Conservation (phyloP, 345 rosid genomes). For the Corchorus capsularis region DNA sequence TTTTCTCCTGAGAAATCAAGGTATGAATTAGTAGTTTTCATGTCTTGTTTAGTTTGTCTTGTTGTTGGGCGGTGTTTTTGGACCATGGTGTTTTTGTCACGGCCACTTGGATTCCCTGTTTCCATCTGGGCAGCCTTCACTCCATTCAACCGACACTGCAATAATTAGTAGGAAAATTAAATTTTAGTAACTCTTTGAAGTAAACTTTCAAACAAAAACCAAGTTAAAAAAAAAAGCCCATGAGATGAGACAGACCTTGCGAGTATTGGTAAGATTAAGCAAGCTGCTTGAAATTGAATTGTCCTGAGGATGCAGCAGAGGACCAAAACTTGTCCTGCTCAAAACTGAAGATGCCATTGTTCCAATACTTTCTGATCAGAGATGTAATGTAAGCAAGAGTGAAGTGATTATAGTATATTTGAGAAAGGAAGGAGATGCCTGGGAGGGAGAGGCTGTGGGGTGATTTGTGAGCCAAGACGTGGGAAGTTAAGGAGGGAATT, state of each 20-base stretch:
- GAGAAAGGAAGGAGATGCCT: too few species aligned
- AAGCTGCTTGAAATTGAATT: neutral
- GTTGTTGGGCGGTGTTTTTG: neutral
- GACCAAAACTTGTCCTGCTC: conserved; percentile 4
- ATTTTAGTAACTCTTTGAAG: neutral
- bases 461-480: too few species aligned
- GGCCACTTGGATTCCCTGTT: neutral
- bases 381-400: too few species aligned
- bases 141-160: neutral
- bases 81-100: neutral
- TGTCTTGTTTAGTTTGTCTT: neutral
- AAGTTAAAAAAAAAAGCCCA: neutral
- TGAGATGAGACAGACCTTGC: conserved; percentile 17
- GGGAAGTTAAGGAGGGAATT: too few species aligned
- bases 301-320: conserved; percentile 14
- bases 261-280: neutral
- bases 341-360: conserved; percentile 23
- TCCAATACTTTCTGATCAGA: too few species aligned
- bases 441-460: too few species aligned
- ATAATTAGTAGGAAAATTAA: neutral
- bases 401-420: too few species aligned
- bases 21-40: neutral
- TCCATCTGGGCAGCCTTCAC: neutral
- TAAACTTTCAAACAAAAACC: neutral
- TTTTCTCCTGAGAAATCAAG: conserved; percentile 38